Conservation (phyloP, 208 protist genomes). For the Acanthamoeba sp. region DNA sequence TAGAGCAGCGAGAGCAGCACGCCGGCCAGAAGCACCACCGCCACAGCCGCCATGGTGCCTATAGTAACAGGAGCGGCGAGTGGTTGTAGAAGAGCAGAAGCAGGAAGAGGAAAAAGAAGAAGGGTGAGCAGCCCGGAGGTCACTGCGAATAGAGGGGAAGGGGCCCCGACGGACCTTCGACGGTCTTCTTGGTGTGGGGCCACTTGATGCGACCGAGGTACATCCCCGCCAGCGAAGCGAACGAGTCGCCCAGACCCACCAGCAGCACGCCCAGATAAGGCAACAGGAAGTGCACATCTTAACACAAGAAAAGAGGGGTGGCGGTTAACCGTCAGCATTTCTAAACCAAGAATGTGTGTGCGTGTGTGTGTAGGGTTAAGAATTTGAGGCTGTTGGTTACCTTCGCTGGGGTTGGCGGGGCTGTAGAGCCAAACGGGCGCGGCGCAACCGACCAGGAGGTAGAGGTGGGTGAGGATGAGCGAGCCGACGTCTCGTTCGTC, state of each 20-base stretch:
- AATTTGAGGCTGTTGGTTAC: too few species aligned
- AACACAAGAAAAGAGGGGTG: not conserved
- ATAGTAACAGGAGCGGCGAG: constrained; percentile 5
- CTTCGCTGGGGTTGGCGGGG: not conserved
- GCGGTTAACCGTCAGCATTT: too few species aligned
- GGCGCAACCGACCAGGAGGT: constrained; percentile 54
- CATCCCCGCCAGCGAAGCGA: not conserved
- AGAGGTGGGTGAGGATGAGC: constrained; percentile 40
- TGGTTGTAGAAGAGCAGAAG: too few species aligned
- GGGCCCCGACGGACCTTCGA: not conserved
- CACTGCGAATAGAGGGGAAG: too few species aligned
- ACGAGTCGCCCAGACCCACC: constrained; percentile 25
- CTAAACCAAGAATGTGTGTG: not conserved
- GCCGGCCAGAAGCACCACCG: not conserved
- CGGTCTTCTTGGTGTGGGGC: constrained; percentile 60
- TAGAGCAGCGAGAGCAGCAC: not conserved
- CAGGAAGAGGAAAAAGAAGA: too few species aligned
- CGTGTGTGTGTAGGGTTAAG: too few species aligned
- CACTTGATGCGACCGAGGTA: constrained; percentile 7
- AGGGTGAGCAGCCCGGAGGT: too few species aligned
- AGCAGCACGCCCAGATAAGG: constrained; percentile 31
- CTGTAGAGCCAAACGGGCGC: constrained; percentile 31
- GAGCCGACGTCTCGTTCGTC: constrained; percentile 6
- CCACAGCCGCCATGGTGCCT: not conserved
- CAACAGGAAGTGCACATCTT: constrained; percentile 24